Conservation (phyloP, 1,284 basidiomycete species). For the Trichosporon sp. region DNA sequence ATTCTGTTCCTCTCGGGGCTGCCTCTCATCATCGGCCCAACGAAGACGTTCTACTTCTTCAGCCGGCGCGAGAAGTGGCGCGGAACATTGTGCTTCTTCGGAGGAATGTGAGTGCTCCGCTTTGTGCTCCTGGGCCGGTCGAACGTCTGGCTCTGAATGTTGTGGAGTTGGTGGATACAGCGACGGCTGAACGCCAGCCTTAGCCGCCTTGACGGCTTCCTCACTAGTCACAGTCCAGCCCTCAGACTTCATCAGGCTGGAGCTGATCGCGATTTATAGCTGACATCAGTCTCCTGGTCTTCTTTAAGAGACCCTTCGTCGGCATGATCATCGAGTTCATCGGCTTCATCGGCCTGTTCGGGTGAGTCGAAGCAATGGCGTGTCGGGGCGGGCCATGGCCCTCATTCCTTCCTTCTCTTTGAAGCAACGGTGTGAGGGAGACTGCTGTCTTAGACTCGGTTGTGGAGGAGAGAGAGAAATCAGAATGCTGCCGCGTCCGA, state of each 20-base stretch:
- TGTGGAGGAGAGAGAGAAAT: no score
- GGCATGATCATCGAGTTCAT: slow-evolving; percentile 93
- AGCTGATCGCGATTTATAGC: background rate
- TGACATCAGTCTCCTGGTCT: slow-evolving; percentile 43
- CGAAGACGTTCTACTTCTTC: slow-evolving; percentile 98
- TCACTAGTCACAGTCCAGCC: no score
- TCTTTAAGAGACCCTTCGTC: slow-evolving; percentile 89
- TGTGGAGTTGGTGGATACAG: no score
- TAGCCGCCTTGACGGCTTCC: no score
- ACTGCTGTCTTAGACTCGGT: no score
- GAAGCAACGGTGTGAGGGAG: no score
- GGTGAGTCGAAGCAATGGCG: slow-evolving; percentile 58
- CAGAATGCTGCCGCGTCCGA: no score
- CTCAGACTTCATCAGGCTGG: no score
- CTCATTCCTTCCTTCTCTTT: background rate
- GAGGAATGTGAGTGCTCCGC: slow-evolving; percentile 61
- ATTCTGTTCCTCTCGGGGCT: slow-evolving; percentile 87
- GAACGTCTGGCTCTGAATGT: no score
- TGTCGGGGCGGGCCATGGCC: background rate
- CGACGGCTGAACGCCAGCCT: no score
- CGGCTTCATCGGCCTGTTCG: slow-evolving; percentile 95
- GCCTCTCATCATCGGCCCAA: slow-evolving; percentile 89
- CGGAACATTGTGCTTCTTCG: slow-evolving; percentile 87
- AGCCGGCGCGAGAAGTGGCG: slow-evolving; percentile 91
- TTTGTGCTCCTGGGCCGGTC: no score